Percentiles rank a stretch among this genome's conserved stretches.
Evolutionary conservation across 2,329 filamentous ascomycete species (phyloP).

Genomic region (Chaetoscypha palmicola): DNA sequence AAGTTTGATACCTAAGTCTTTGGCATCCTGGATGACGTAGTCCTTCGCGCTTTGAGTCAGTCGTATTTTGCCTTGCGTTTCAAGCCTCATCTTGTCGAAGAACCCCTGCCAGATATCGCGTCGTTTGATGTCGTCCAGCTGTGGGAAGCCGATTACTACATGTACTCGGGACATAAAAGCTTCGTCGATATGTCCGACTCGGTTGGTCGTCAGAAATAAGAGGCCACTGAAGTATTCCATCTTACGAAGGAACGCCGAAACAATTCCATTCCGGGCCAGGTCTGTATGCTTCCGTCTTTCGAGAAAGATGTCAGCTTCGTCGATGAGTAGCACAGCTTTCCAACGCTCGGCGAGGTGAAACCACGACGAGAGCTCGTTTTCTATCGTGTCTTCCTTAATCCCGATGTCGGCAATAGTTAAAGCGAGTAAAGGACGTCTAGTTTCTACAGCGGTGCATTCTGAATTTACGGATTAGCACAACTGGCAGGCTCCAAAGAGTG

Average conservation of each 20-base stretch:
- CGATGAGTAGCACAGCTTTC: too few relatives aligned
- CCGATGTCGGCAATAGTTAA: too few relatives aligned
- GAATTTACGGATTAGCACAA: too few relatives aligned
- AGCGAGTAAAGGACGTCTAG: too few relatives aligned
- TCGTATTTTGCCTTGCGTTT: neutral
- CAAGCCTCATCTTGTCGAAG: slow-evolving; percentile 9
- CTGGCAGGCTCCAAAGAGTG: too few relatives aligned
- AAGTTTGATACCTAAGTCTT: slow-evolving; percentile 14
- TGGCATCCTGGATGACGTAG: slow-evolving; percentile 1
- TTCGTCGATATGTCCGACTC: slow-evolving; percentile 33
- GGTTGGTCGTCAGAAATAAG: slow-evolving; percentile 36
- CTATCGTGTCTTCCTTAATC: too few relatives aligned
- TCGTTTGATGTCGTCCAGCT: slow-evolving; percentile 18
- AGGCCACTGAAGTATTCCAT: slow-evolving; percentile 27
- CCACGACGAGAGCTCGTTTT: too few relatives aligned
- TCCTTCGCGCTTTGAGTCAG: neutral
- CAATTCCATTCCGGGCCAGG: too few relatives aligned
- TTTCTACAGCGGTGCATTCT: too few relatives aligned
- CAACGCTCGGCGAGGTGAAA: too few relatives aligned
- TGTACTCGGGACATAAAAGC: slow-evolving; percentile 34
- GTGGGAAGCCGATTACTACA: slow-evolving; percentile 27
- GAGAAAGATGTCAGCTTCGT: too few relatives aligned
- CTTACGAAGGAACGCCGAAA: slow-evolving; percentile 33
- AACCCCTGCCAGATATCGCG: slow-evolving; percentile 25
- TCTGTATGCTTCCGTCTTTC: too few relatives aligned